These are phyloP conservation scores for Ustilago lituana DNA, from an alignment of 1,284 basidiomycete species.

Conservation along the genomic window DNA sequence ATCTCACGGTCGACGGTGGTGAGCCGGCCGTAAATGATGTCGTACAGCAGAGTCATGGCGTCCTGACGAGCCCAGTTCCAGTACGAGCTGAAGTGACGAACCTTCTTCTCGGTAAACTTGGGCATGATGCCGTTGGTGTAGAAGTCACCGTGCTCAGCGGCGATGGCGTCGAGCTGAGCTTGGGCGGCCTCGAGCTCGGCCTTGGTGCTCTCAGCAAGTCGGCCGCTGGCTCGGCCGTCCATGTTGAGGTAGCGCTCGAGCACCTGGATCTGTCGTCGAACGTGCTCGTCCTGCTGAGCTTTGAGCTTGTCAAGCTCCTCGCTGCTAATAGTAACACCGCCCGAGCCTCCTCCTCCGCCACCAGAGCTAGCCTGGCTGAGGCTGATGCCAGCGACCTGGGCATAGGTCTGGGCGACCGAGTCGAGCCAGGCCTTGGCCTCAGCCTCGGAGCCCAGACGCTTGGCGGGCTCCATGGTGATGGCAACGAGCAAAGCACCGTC, in stretches of 20 bases:
- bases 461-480: slow-evolving; percentile 90
- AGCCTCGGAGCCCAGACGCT: slow-evolving; percentile 87
- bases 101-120: slow-evolving; percentile 91
- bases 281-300: slow-evolving; percentile 89
- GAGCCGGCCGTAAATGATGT: slow-evolving; percentile 78
- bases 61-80: slow-evolving; percentile 99
- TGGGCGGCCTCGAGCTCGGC: slow-evolving; percentile 78
- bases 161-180: slow-evolving; percentile 85
- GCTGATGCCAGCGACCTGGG: slow-evolving; percentile 84
- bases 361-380: slow-evolving; percentile 71
- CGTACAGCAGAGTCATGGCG: slow-evolving; percentile 90
- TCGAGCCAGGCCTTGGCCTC: slow-evolving; percentile 97
- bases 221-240: slow-evolving; percentile 89
- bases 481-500: slow-evolving; percentile 91
- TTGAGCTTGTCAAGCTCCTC: slow-evolving; percentile 98
- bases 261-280: slow-evolving; percentile 89
- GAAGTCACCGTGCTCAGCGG: slow-evolving; percentile 86
- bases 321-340: slow-evolving; percentile 82
- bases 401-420: slow-evolving; percentile 82
- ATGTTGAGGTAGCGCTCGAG: slow-evolving; percentile 95
- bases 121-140: slow-evolving; percentile 96
- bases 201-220: slow-evolving; percentile 87
- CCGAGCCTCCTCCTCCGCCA: slow-evolving; percentile 72
- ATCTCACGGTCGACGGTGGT: slow-evolving; percentile 81
- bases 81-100: slow-evolving; percentile 94